Conservation (phyloP, 805 yeast species). For the Wickerhamomyces pijperi region DNA sequence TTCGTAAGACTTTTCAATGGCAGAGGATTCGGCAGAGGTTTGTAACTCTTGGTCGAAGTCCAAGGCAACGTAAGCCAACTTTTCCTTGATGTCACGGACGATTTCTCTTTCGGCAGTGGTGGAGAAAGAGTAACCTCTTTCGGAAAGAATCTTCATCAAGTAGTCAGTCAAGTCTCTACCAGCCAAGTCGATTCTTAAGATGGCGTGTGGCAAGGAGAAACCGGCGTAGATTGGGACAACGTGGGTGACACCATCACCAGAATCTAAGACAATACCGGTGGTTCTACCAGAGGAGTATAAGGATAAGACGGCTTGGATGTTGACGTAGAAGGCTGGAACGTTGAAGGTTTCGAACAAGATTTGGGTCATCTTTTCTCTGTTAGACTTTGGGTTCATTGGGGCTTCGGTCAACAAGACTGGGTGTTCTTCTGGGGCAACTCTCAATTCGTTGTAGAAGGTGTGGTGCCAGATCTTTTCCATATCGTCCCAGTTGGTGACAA, state of each 20-base stretch:
- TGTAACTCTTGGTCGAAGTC: constrained; percentile 99
- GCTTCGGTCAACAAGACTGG: constrained; percentile 99
- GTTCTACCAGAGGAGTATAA: constrained; percentile 99
- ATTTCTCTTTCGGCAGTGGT: constrained; percentile 99
- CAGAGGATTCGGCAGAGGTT: constrained; percentile 96
- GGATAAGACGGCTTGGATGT: constrained; percentile 97
- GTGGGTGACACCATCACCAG: constrained; percentile 99
- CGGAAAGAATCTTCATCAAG: constrained; percentile 96
- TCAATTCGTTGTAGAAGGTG: constrained; percentile 98
- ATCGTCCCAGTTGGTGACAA: constrained; percentile 99
- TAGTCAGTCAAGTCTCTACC: constrained; percentile 99
- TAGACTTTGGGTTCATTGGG: constrained; percentile 98
- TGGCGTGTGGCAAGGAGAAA: constrained; percentile 98
- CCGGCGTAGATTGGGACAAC: constrained; percentile 99
- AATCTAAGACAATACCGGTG: constrained; percentile 98
- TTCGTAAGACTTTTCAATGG: constrained; percentile 97
- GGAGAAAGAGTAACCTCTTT: constrained; percentile 98
- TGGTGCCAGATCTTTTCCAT: constrained; percentile 99
- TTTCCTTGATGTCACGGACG: constrained; percentile 83
- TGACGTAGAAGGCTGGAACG: constrained; percentile 98
- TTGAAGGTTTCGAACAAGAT: constrained; percentile 98
- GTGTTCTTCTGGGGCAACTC: constrained; percentile 99
- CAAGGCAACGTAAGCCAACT: constrained; percentile 96
- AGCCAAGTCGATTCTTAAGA: constrained; percentile 96
- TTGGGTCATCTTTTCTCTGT: constrained; percentile 99